Percentiles rank a stretch among this genome's conserved stretches.
Conservation (phyloP, 108 stramenopile species). For the Cyclostephanos tholiformis region DNA sequence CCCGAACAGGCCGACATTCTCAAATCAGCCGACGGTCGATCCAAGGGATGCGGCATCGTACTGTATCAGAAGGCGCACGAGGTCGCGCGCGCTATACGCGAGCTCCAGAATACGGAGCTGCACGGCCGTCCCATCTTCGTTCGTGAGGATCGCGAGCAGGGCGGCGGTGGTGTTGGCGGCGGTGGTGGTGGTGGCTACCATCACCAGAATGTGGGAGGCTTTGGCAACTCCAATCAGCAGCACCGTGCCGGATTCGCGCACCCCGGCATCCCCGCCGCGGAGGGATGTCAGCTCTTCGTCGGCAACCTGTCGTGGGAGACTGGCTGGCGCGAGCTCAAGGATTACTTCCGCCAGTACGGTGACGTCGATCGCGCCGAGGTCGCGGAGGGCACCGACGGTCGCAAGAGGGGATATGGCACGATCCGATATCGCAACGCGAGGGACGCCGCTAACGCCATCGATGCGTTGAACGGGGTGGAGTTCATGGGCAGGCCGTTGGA, state of each 20-base stretch:
- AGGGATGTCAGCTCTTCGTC: slow-evolving; percentile 72
- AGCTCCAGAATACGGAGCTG: slow-evolving; percentile 80
- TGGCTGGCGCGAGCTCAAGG: slow-evolving; percentile 87
- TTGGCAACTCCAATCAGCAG: too few relatives aligned
- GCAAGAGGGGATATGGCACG: slow-evolving; percentile 86
- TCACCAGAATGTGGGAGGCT: too few relatives aligned
- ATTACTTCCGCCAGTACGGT: slow-evolving; percentile 80
- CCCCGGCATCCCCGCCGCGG: slow-evolving; percentile 23
- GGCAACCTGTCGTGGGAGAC: slow-evolving; percentile 85
- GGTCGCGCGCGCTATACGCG: slow-evolving; percentile 85
- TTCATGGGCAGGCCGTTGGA: slow-evolving; percentile 74
- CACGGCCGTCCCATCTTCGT: slow-evolving; percentile 85
- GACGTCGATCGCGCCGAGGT: slow-evolving; percentile 84
- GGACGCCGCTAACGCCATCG: slow-evolving; percentile 87
- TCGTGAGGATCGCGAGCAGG: slow-evolving; percentile 84
- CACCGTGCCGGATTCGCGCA: too few relatives aligned
- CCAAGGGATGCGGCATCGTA: slow-evolving; percentile 94
- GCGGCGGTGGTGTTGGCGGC: too few relatives aligned
- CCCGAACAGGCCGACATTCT: slow-evolving; percentile 81
- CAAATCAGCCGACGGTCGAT: slow-evolving; percentile 74
- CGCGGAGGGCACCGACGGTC: slow-evolving; percentile 56
- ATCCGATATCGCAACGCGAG: slow-evolving; percentile 79
- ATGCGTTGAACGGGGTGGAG: slow-evolving; percentile 73
- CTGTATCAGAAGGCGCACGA: slow-evolving; percentile 87
- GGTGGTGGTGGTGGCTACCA: slow-evolving; percentile 17